phyloP scores from a whole-genome alignment of 2,329 filamentous ascomycete species.

The Penicillium occitanis region DNA sequence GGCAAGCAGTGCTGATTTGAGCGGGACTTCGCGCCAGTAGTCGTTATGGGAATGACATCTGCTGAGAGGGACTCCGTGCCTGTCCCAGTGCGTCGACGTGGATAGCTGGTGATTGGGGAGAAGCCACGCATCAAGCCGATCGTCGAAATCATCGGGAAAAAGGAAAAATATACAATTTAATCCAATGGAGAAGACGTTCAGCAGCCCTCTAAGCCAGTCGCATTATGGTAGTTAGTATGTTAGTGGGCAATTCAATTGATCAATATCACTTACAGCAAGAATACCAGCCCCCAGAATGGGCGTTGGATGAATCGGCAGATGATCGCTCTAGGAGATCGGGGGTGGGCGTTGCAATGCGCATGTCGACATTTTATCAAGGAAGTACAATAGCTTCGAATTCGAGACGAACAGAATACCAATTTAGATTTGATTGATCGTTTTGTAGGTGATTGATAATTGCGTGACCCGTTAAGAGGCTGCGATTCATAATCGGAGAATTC shows the following conservation, averaged over 20 bases:
- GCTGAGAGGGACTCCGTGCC: conserved; percentile 40
- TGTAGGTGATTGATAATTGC: neutral
- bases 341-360: conserved; percentile 1
- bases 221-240: neutral
- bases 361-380: conserved; percentile 6
- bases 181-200: conserved; percentile 16
- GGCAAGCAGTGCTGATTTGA: conserved; percentile 56
- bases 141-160: conserved; percentile 22
- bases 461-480: neutral
- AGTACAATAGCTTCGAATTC: neutral
- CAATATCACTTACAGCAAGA: conserved; percentile 1
- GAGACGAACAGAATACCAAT: neutral
- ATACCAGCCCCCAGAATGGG: conserved; percentile 13
- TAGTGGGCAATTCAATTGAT: too few species aligned
- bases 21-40: conserved; percentile 57
- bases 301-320: conserved; percentile 13
- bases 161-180: conserved; percentile 13
- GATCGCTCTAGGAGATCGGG: neutral
- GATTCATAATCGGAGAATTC: neutral
- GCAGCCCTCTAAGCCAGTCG: conserved; percentile 6
- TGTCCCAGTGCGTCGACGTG: conserved; percentile 9
- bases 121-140: conserved; percentile 18
- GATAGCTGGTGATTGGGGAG: conserved; percentile 14
- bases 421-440: neutral
- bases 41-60: conserved; percentile 60